Evolutionary conservation across 164 flowering plant species (phyloP), one percentile per base, ranked within the genome.

Genomic region (Aristolochia contorta): DNA sequence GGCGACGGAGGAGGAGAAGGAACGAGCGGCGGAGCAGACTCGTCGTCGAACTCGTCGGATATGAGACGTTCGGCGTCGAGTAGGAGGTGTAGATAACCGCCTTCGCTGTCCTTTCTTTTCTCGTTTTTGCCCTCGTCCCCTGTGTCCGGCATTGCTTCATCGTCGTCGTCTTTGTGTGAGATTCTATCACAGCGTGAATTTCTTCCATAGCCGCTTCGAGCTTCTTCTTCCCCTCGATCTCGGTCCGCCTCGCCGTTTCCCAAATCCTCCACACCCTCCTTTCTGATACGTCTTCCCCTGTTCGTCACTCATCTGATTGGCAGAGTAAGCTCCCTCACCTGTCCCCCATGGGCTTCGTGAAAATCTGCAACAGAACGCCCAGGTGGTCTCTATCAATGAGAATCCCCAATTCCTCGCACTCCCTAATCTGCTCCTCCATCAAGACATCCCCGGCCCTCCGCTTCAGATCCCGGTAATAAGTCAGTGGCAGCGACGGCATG

Each of bases 251-350:
- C 61, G 10, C 19, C 60, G 32, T 24, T 90, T 90, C 21, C 97
- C 97, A 68, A 90, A 90, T 4, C 97, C 95, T 49, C 97, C 97
- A 66, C 97, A 90, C 0, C 89, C 97, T 12, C 85, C 89, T 58
- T 84, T 87, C 64, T 90, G 97, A 66, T 74, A 85, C 3, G 51
- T 55, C 62, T 75, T 78, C 33, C 92, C 95, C 18, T 77, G 69
- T n/a, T 80, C 91, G 56, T 87, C 86, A 27, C 30, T 27, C 30
- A n/a, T n/a, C 30, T 27, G 5, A 27, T 27, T 27, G 3, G 5
- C 30, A 27, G 2, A 27, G 5, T 27, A n/a, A n/a, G n/a, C n/a
- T n/a, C n/a, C 5, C 30, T 2, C 5, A 89, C 97, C 97, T 82
- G 60, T 90, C 97, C 9, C 97, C 97, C 6, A 90, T 66, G 41